Evolutionary conservation across 768 basidiomycete species (phyloP), one percentile per base, ranked within the genome.

Genomic region (Auricularia sp.): DNA sequence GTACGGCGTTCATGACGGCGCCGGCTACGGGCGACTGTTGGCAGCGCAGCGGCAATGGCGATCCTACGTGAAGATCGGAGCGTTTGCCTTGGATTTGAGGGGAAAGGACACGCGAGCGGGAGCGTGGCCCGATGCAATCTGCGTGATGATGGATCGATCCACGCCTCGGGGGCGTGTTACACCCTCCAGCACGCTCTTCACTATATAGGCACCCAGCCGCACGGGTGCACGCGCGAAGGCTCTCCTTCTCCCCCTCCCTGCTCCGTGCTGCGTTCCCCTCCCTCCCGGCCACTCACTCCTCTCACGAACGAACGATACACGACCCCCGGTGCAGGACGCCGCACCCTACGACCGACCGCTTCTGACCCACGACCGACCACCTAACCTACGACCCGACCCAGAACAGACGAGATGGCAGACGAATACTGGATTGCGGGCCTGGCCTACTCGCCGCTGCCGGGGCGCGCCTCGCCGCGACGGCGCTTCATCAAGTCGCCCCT

Each of bases 401-500:
- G 5, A 14, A 51, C 47, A 1, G 5, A 14, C 6, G 0, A 8
- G 8, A 59, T 59, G 56, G 12, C 56, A 4, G 56, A 59, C 12
- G 29, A 59, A 35, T 59, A 59, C 34, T 59, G 56, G 56, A 59
- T 59, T 29, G 29, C 56, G 33, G 56, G 56, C 10, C 56, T 59
- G 23, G 56, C 56, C 11, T 59, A 59, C 56, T 33, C 29, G 11
- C 56, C 56, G 56, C 23, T 59, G 0, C 56, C 56, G 11, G 56
- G 56, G 14, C 56, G 56, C 56, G 29, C 23, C 6, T 33, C 29
- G 29, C 56, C 56, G 34, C 23, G 56, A 7, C 21, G 56, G 56
- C 56, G 56, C 23, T 59, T 33, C 56, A 59, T 59, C 56, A 59
- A 59, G 56, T 59, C 56, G 56, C 56, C 56, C 7, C 12, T 59